Conservation (phyloP, 1,139 yeast species). For the Geotrichum restrictum region DNA sequence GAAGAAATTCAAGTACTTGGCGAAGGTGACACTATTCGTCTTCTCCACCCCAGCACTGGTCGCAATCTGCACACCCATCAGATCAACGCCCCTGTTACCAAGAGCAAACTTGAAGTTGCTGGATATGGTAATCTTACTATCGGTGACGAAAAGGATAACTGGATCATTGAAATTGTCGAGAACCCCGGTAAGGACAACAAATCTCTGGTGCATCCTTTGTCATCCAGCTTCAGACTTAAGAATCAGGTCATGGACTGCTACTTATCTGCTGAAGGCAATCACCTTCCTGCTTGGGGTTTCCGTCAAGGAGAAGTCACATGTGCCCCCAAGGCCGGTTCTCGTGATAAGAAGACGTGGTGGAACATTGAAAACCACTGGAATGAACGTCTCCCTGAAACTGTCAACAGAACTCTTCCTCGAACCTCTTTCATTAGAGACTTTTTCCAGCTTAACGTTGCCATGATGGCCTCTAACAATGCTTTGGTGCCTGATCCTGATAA, state of each 20-base stretch:
- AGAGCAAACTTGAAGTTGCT: slow-evolving; percentile 75
- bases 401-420: slow-evolving; percentile 71
- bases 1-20: slow-evolving; percentile 56
- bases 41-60: slow-evolving; percentile 76
- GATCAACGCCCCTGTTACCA: slow-evolving; percentile 74
- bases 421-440: slow-evolving; percentile 85
- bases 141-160: slow-evolving; percentile 91
- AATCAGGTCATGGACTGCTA: slow-evolving; percentile 72
- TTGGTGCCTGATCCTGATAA: slow-evolving; percentile 89
- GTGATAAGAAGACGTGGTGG: slow-evolving; percentile 98
- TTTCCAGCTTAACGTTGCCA: slow-evolving; percentile 87
- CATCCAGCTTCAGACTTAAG: slow-evolving; percentile 76
- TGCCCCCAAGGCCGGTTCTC: slow-evolving; percentile 64
- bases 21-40: slow-evolving; percentile 73
- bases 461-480: slow-evolving; percentile 99
- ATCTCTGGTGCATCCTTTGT: slow-evolving; percentile 70
- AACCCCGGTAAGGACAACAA: slow-evolving; percentile 64
- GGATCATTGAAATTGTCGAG: slow-evolving; percentile 85
- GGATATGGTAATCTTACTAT: slow-evolving; percentile 82
- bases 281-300: slow-evolving; percentile 96
- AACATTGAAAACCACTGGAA: slow-evolving; percentile 84
- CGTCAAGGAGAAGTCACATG: slow-evolving; percentile 96
- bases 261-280: slow-evolving; percentile 73
- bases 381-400: slow-evolving; percentile 64
- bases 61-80: slow-evolving; percentile 89